These are phyloP conservation scores for Spergularia bocconei DNA, from an alignment of 148 eudicot genomes.

Conservation along the genomic window DNA sequence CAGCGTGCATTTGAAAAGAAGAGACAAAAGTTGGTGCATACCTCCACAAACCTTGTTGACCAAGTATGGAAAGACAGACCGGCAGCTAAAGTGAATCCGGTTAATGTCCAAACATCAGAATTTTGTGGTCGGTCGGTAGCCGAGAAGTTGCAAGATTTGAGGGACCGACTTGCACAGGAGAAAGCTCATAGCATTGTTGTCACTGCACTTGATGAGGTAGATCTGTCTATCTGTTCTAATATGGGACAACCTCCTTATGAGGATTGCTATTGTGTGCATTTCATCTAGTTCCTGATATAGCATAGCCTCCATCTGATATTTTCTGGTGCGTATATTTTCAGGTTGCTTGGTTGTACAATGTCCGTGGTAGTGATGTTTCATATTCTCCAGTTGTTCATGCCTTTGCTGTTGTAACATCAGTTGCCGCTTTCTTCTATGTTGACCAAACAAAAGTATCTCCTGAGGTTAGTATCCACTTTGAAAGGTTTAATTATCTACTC, in stretches of 20 bases:
- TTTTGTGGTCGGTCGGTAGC: slow-evolving; percentile 79
- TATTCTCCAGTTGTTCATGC: slow-evolving; percentile 94
- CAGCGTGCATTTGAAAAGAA: slow-evolving; percentile 71
- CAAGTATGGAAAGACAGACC: slow-evolving; percentile 85
- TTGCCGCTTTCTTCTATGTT: slow-evolving; percentile 77
- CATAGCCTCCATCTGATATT: slow-evolving; percentile 7
- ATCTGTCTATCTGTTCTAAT: background rate
- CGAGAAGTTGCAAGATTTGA: slow-evolving; percentile 76
- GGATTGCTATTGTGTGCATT: background rate
- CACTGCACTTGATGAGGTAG: slow-evolving; percentile 83
- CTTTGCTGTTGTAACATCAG: slow-evolving; percentile 70
- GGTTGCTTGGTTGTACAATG: slow-evolving; percentile 95
- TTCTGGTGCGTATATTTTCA: slow-evolving; percentile 29
- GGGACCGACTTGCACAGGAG: slow-evolving; percentile 60
- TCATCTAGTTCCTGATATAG: background rate
- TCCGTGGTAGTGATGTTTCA: slow-evolving; percentile 89
- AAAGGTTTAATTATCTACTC: background rate
- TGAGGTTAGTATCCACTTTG: slow-evolving; percentile 55
- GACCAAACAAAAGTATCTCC: slow-evolving; percentile 76
- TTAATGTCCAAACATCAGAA: slow-evolving; percentile 61
- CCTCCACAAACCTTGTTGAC: slow-evolving; percentile 75
- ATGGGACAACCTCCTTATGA: background rate
- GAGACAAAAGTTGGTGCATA: slow-evolving; percentile 68
- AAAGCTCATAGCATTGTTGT: slow-evolving; percentile 67
- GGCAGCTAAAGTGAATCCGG: slow-evolving; percentile 55